Evolutionary conservation across 305 asterid species (phyloP), one percentile per base, ranked within the genome.

Genomic region (Coffea humblotiana): DNA sequence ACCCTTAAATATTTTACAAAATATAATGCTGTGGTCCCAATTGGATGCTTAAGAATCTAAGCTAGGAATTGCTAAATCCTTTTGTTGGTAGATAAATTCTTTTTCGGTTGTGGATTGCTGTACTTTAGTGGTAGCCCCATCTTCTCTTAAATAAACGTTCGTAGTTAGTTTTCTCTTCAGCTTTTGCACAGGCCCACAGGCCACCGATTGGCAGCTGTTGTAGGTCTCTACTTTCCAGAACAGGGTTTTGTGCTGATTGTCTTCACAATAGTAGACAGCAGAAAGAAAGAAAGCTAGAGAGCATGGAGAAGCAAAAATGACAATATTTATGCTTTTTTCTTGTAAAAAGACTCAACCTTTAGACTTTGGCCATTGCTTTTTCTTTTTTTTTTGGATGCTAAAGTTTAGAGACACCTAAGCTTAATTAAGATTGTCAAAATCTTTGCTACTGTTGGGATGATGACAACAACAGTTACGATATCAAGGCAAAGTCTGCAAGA

Each of bases 191-290:
- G 75, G 74, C 54, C 78, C 64, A 70, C 61, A n/a, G 16, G 25
- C 71, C 75, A 76, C 75, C 45, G 79, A 51, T 35, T 54, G 80
- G 75, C 83, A 77, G 79, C 27, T 74, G 86, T 52, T 43, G 2
- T 65, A 83, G 87, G 86, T 82, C 84, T 83, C 87, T 83, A 84
- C 87, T 89, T 86, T 82, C 81, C 74, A 83, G 60, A 72, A 84
- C 88, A 86, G 66, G 79, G 80, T 65, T 84, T 81, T 82, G 78
- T 86, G 86, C 69, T 76, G 54, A 79, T 85, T 89, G 93, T 86
- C 90, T 76, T 85, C 80, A 78, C 15, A 66, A 78, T 75, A 77
- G 87, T 83, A 74, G 91, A 89, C 91, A 87, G 23, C 58, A 74
- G 37, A 74, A 60, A 75, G 10, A 74, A 6, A 52, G 4, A 8